These are phyloP conservation scores for Quercus parvula DNA, from an alignment of 306 rosid species.

Conservation along the genomic window DNA sequence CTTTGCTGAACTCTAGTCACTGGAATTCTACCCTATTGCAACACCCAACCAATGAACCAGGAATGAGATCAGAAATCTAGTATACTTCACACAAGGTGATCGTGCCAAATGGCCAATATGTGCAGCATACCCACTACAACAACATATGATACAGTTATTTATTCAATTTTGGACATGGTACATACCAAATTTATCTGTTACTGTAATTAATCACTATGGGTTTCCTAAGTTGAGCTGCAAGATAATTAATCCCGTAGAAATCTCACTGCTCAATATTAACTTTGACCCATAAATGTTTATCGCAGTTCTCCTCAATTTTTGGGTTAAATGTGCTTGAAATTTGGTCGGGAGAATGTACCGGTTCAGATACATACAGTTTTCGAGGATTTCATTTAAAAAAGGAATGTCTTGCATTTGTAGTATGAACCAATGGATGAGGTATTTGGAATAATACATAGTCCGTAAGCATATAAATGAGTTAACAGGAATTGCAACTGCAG, in stretches of 20 bases:
- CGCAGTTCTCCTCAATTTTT: constrained; percentile 19
- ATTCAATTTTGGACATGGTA: neutral
- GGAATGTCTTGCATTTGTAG: constrained; percentile 32
- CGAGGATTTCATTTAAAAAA: constrained; percentile 33
- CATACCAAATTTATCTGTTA: constrained; percentile 51
- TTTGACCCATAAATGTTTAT: constrained; percentile 46
- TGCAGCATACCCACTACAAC: neutral
- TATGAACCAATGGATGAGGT: constrained; percentile 51
- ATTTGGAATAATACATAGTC: constrained; percentile 54
- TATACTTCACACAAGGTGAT: neutral
- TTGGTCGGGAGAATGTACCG: constrained; percentile 17
- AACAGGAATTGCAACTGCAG: constrained; percentile 55
- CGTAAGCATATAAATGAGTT: constrained; percentile 35
- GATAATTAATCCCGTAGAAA: constrained; percentile 57
- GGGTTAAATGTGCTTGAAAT: constrained; percentile 8
- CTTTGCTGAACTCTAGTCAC: neutral
- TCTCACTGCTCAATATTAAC: constrained; percentile 49
- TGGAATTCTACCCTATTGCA: neutral
- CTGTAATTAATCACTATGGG: constrained; percentile 39
- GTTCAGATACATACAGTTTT: constrained; percentile 41
- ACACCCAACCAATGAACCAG: neutral
- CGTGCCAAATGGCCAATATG: neutral
- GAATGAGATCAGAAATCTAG: neutral
- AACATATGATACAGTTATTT: neutral
- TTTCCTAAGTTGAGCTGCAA: constrained; percentile 42